A percentile compares a stretch with the other conserved stretches of the same genome.
Conservation (phyloP, 2,329 filamentous ascomycete genomes). For the Colletotrichum theobromicola region DNA sequence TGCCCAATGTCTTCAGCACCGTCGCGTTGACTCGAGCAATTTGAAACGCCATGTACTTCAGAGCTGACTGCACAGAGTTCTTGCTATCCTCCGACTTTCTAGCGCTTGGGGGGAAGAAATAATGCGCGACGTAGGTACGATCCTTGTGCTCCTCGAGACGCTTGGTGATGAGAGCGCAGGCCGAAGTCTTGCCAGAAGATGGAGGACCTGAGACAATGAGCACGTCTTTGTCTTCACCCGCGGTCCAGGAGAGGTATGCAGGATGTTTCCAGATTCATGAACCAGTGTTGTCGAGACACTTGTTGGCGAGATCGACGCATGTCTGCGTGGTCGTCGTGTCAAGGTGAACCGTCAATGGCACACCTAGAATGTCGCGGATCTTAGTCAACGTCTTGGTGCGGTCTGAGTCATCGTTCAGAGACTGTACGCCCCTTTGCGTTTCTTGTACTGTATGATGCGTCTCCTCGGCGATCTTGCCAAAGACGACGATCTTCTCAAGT, state of each 20-base stretch:
- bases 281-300: background rate
- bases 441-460: background rate
- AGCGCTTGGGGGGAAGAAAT: background rate
- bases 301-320: background rate
- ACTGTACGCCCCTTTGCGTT: background rate
- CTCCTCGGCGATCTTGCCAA: background rate
- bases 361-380: background rate
- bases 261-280: background rate
- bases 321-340: background rate
- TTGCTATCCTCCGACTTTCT: background rate
- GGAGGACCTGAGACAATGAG: background rate
- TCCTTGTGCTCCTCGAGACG: background rate
- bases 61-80: background rate
- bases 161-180: background rate
- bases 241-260: background rate
- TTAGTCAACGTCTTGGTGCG: background rate
- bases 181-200: background rate
- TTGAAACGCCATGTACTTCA: background rate
- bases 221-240: background rate
- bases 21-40: background rate
- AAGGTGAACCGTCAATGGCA: background rate
- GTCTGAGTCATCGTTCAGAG: background rate
- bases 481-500: background rate
- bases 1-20: background rate
- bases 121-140: background rate